phyloP scores from a whole-genome alignment of 2,329 filamentous ascomycete species.

The Biscogniauxia sp. region DNA sequence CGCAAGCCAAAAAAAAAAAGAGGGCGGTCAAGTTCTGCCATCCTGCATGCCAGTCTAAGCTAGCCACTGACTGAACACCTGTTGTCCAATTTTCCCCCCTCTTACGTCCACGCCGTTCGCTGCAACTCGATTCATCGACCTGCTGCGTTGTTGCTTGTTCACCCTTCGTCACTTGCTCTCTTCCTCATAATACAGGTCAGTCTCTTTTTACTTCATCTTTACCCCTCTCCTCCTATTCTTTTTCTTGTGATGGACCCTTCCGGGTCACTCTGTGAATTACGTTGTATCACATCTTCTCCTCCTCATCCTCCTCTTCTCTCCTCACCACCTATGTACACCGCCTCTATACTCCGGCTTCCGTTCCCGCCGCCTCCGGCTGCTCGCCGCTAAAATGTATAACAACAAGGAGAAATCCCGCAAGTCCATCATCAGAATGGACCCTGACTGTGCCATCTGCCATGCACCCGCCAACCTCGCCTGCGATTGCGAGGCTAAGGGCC shows the following conservation, averaged over 20 bases:
- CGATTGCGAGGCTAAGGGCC: slow-evolving; percentile 64
- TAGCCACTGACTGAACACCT: slow-evolving; percentile 31
- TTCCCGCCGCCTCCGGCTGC: slow-evolving; percentile 29
- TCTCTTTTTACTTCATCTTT: slow-evolving; percentile 26
- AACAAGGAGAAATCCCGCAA: slow-evolving; percentile 49
- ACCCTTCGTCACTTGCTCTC: slow-evolving; percentile 24
- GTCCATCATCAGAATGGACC: slow-evolving; percentile 61
- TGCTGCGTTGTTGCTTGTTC: slow-evolving; percentile 29
- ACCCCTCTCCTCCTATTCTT: slow-evolving; percentile 19
- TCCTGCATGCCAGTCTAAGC: slow-evolving; percentile 29
- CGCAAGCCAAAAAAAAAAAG: slow-evolving; percentile 12
- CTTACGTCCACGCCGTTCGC: slow-evolving; percentile 33
- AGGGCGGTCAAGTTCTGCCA: slow-evolving; percentile 29
- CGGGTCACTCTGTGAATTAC: slow-evolving; percentile 34
- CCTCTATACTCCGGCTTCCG: slow-evolving; percentile 26
- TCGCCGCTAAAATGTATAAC: slow-evolving; percentile 50
- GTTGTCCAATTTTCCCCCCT: slow-evolving; percentile 28
- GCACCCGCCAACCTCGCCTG: slow-evolving; percentile 57
- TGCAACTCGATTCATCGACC: slow-evolving; percentile 26
- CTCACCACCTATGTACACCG: slow-evolving; percentile 26
- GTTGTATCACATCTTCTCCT: slow-evolving; percentile 34
- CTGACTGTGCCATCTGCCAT: slow-evolving; percentile 66
- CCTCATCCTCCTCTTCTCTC: slow-evolving; percentile 16
- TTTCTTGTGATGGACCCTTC: slow-evolving; percentile 35
- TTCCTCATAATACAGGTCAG: slow-evolving; percentile 34